Evolutionary conservation across 331 rosid genomes (phyloP), one percentile per base, ranked within the genome.

Genomic region (Stylosanthes scabra): DNA sequence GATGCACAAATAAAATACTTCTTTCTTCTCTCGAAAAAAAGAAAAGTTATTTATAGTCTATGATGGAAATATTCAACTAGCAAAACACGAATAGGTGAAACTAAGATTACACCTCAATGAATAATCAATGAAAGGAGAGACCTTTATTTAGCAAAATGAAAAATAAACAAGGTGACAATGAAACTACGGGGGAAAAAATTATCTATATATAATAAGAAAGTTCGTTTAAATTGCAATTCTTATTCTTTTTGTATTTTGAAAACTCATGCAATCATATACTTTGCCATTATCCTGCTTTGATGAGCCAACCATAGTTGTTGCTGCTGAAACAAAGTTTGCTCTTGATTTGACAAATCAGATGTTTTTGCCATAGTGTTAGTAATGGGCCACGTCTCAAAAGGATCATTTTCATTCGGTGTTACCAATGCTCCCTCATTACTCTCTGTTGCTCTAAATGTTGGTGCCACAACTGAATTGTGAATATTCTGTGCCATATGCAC

Each of bases 231-330:
- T 51, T 51, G 7, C 57, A 51, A 15, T 6, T 7, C 57, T 51
- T 25, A 1, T 5, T n/a, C 2, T 12, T 49, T 49, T 49, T 12
- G n/a, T 12, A 12, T 49, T 49, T 2, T 54, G 39, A 27, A 39
- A 65, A 9, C 75, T 84, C 78, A 81, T 60, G 54, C 46, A 72
- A 71, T 50, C 74, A 71, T 25, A 74, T 75, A 73, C 74, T 87
- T 91, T 3, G 88, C 85, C 34, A 94, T 94, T 59, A 94, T 91
- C 89, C 77, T 94, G 66, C 77, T 86, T 70, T 94, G 97, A 6
- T 85, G 85, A 83, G 91, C 97, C 74, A 77, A 82, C 97, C 97
- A 91, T 9, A 76, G 12, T 58, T 75, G 85, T 74, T 88, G 95
- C 44, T 87, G 87, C 34, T 54, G 61, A 74, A 75, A 25, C 55